phyloP scores from a whole-genome alignment of 2,329 filamentous ascomycete genomes.

The Xylaria sp. region DNA sequence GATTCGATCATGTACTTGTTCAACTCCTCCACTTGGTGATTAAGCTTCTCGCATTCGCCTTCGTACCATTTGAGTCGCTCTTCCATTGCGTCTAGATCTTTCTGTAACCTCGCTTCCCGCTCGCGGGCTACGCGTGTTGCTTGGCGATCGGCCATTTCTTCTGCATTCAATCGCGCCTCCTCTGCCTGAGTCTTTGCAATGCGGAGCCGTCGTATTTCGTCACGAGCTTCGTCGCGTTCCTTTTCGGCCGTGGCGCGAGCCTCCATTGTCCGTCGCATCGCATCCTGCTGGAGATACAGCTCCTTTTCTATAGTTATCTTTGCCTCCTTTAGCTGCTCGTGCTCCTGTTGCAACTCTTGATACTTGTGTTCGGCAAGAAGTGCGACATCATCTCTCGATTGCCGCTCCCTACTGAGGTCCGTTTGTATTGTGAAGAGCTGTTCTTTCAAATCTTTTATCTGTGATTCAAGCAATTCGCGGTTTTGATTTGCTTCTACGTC shows the following conservation, averaged over 20 bases:
- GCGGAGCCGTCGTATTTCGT: constrained; percentile 81
- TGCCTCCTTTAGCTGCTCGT: constrained; percentile 83
- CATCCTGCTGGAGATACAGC: constrained; percentile 93
- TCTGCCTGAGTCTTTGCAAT: constrained; percentile 85
- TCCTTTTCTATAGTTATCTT: constrained; percentile 99
- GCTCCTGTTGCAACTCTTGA: constrained; percentile 81
- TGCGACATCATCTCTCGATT: constrained; percentile 92
- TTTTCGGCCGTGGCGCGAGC: constrained; percentile 79
- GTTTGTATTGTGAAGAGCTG: constrained; percentile 85
- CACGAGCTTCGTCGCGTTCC: constrained; percentile 87
- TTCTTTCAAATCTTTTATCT: constrained; percentile 85
- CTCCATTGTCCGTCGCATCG: constrained; percentile 83
- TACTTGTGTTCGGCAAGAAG: constrained; percentile 90
- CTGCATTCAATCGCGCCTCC: constrained; percentile 82
- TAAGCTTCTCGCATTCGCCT: constrained; percentile 76
- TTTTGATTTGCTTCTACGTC: constrained; percentile 85
- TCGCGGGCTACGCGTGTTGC: constrained; percentile 81
- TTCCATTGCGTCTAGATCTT: constrained; percentile 80
- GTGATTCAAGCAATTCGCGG: constrained; percentile 80
- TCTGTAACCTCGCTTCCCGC: constrained; percentile 75
- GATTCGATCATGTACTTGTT: constrained; percentile 88
- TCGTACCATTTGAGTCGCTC: constrained; percentile 80
- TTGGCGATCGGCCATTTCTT: constrained; percentile 78
- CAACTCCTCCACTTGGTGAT: constrained; percentile 80
- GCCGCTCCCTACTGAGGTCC: constrained; percentile 87